Conservation (phyloP, 1,284 basidiomycete species). For the Lentinula novae-zelandiae region DNA sequence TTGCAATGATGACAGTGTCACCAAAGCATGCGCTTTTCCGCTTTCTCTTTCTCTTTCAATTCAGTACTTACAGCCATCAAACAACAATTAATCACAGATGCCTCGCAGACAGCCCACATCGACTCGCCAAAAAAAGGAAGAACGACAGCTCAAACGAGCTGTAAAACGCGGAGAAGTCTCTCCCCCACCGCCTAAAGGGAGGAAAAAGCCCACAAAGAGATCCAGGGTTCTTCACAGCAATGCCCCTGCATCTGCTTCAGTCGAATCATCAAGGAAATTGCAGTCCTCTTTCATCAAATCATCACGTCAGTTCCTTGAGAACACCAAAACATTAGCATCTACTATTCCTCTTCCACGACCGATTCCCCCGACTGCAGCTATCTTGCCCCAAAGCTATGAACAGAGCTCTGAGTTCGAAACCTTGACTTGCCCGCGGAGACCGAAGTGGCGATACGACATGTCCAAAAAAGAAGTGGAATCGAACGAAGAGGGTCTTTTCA, state of each 20-base stretch:
- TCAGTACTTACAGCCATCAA: slow-evolving; percentile 11
- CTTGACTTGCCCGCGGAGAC: slow-evolving; percentile 63
- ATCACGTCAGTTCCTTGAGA: slow-evolving; percentile 58
- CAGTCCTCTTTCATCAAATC: slow-evolving; percentile 74
- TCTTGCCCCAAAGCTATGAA: slow-evolving; percentile 37
- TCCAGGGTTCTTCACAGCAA: slow-evolving; percentile 20
- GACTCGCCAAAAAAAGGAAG: slow-evolving; percentile 66
- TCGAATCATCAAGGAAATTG: slow-evolving; percentile 48
- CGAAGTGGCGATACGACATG: slow-evolving; percentile 83
- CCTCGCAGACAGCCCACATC: slow-evolving; percentile 58
- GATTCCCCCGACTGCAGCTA: slow-evolving; percentile 39
- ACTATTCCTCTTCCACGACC: slow-evolving; percentile 57
- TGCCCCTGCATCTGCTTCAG: slow-evolving; percentile 21
- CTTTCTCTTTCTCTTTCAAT: not conserved
- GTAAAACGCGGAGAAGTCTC: slow-evolving; percentile 73
- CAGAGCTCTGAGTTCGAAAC: slow-evolving; percentile 9
- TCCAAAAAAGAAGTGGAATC: slow-evolving; percentile 82
- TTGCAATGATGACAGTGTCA: not conserved
- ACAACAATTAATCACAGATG: slow-evolving; percentile 30
- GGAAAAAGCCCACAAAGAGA: slow-evolving; percentile 23
- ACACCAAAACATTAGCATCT: slow-evolving; percentile 57
- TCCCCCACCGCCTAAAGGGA: slow-evolving; percentile 34
- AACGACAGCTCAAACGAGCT: slow-evolving; percentile 74
- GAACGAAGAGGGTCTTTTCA: slow-evolving; percentile 80
- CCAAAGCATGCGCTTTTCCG: not conserved